Percentiles rank a stretch among this genome's conserved stretches.
Evolutionary conservation across 495 filamentous ascomycete species (phyloP).

Genomic region (Penicillium angulare): DNA sequence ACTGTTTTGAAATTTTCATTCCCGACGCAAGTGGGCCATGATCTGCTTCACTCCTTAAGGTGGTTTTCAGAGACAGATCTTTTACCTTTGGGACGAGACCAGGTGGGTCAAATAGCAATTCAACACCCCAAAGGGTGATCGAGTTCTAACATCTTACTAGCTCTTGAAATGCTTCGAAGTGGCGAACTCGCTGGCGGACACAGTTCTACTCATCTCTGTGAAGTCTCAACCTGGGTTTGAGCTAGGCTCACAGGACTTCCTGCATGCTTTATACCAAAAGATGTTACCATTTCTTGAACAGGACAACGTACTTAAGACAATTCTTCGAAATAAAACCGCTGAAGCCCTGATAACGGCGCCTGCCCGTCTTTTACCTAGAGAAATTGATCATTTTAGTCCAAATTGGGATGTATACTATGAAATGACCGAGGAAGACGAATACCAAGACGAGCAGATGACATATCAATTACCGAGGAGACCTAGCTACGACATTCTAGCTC

Average conservation of each 20-base stretch:
- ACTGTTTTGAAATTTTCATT: slow-evolving; percentile 67
- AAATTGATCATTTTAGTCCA: not conserved
- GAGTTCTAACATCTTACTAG: slow-evolving; percentile 4
- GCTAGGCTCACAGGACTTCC: slow-evolving; percentile 26
- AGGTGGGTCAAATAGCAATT: too few species aligned
- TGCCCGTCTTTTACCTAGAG: slow-evolving; percentile 15
- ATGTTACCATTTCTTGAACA: slow-evolving; percentile 29
- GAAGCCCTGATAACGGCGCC: slow-evolving; percentile 28
- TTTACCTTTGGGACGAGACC: slow-evolving; percentile 32
- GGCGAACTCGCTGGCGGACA: slow-evolving; percentile 34
- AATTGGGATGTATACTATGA: not conserved
- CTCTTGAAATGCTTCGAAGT: slow-evolving; percentile 36
- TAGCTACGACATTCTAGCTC: too few species aligned
- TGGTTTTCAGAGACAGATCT: slow-evolving; percentile 26
- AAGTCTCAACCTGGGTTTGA: slow-evolving; percentile 9
- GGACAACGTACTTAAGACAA: slow-evolving; percentile 24
- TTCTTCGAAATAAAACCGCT: slow-evolving; percentile 30
- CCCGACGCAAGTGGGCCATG: slow-evolving; percentile 66
- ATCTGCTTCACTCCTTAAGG: slow-evolving; percentile 53
- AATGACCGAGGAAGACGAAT: not conserved
- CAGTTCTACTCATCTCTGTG: slow-evolving; percentile 19
- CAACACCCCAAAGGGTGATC: too few species aligned
- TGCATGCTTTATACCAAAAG: slow-evolving; percentile 34
- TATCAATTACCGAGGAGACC: too few species aligned
- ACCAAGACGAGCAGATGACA: not conserved